Base-by-base conservation (phyloP, 176 grass and related monocot genomes). In the Cenchrus purpureus region DNA sequence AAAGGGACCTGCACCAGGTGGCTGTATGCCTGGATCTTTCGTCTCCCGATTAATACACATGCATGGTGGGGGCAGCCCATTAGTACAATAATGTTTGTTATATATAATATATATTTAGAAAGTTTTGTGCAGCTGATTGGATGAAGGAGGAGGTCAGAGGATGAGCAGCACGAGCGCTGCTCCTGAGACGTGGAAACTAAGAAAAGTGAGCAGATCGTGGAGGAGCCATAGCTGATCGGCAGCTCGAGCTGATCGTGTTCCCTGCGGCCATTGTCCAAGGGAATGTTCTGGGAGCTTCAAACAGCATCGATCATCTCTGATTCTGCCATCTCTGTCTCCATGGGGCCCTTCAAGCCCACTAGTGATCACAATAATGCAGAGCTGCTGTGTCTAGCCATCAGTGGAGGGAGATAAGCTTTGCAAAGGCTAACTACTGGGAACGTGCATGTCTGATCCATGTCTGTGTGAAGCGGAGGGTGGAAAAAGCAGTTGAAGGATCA, bases 231-330 rank as follows among this genome's bases (percentile, higher is more conserved):
- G 9, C 37, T 40, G 37, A 40, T 40, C 37, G 37, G 34, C 34
- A 37, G 34, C 34, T 37, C 34, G 34, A 37, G 34, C 34, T 37
- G 22, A 7, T 31, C 32, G 42, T 63, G 42, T 16, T 17, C 54
- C 54, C 16, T 56, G 15, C 16, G 7, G 17, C 20, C 2, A 46
- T 51, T 13, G 10, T 37, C 31, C 12, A 74, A 25, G 12, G 79
- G 83, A 90, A 90, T 79, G 88, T 90, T 90, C 84, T 82, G 20
- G 79, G 73, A 78, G 49, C 66, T 82, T 90, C 79, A 86, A 57
- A 56, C 66, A 42, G 12, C 73, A 83, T 78, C 46, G 37, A 40
- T 70, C 32, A 51, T 49, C 10, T 51, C 7, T 8, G 6, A 7
- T 46, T 6, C 44, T 73, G 53, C 46, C n/a, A 4, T 29, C 25